A percentile compares a stretch with the other conserved stretches of the same genome.
Evolutionary conservation across 257 asterid genomes (phyloP).

Genomic region (Coffea canephora): DNA sequence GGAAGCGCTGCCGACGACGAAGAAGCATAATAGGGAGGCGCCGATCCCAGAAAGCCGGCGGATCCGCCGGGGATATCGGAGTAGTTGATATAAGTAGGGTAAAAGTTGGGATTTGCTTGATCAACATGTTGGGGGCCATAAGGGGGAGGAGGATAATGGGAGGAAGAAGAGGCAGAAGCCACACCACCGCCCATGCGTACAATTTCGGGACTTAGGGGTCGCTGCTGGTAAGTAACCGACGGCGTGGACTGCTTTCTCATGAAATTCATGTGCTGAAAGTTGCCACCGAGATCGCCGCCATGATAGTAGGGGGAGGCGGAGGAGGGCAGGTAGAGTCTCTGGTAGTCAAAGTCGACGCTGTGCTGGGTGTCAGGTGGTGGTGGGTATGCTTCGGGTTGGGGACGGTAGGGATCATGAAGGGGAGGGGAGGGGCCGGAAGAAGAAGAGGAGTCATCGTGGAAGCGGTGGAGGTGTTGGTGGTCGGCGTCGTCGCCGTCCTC

Average conservation of each 20-base stretch:
- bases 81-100: constrained; percentile 27
- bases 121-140: constrained; percentile 14
- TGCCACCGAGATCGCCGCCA: constrained; percentile 35
- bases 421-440: constrained; percentile 21
- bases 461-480: constrained; percentile 49
- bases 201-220: constrained; percentile 67
- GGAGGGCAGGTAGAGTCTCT: background rate
- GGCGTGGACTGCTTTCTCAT: constrained; percentile 75
- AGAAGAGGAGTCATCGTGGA: constrained; percentile 37
- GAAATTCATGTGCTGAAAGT: constrained; percentile 57
- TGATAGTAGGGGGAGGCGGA: constrained; percentile 8
- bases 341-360: constrained; percentile 4
- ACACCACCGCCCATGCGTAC: constrained; percentile 63
- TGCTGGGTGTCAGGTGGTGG: no score
- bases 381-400: background rate
- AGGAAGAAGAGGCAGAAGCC: constrained; percentile 43
- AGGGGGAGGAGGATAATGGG: constrained; percentile 34
- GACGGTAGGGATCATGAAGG: constrained; percentile 14
- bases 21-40: constrained; percentile 31
- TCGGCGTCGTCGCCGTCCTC: constrained; percentile 40
- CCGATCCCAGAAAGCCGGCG: constrained; percentile 43
- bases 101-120: constrained; percentile 19
- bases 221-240: constrained; percentile 65
- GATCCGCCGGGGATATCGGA: constrained; percentile 36
- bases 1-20: constrained; percentile 31